Conservation (phyloP, 192 early-diverging fungal genomes). For the Coemansia sp. region DNA sequence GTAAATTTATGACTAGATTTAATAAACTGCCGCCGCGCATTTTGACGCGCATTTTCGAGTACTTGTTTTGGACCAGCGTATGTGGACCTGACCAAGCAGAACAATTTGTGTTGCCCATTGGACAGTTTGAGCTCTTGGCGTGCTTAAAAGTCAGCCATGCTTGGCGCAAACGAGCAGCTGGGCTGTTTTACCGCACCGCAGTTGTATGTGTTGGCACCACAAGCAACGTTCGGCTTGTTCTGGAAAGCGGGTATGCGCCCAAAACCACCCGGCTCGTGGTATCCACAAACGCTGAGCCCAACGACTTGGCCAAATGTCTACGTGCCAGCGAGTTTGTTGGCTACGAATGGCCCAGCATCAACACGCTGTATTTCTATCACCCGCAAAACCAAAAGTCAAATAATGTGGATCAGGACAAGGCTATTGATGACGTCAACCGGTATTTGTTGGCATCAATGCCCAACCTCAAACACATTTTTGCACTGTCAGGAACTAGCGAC, state of each 20-base stretch:
- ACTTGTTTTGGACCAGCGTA: conserved; percentile 34
- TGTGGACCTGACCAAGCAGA: conserved; percentile 11
- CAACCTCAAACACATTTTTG: conserved; percentile 10
- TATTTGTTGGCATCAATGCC: conserved; percentile 23
- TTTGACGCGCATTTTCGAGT: conserved; percentile 26
- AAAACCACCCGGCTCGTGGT: conserved; percentile 21
- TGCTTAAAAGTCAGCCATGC: conserved; percentile 13
- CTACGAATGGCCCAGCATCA: conserved; percentile 36
- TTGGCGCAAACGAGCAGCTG: conserved; percentile 37
- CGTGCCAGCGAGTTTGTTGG: conserved; percentile 14
- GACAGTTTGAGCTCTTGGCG: conserved; percentile 18
- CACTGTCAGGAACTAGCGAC: conserved; percentile 29
- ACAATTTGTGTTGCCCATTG: conserved; percentile 22
- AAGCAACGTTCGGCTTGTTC: conserved; percentile 29
- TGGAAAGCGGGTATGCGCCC: conserved; percentile 48
- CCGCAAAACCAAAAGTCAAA: not conserved
- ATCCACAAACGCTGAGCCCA: not conserved
- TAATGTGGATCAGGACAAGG: conserved; percentile 10
- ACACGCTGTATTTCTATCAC: conserved; percentile 29
- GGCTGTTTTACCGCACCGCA: conserved; percentile 41
- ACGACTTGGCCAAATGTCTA: conserved; percentile 3
- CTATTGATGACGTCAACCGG: conserved; percentile 19
- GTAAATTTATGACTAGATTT: not conserved
- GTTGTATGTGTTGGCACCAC: conserved; percentile 15
- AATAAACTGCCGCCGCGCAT: conserved; percentile 16